Conservation (phyloP, 208 protist genomes). For the Crithidia expoeki region DNA sequence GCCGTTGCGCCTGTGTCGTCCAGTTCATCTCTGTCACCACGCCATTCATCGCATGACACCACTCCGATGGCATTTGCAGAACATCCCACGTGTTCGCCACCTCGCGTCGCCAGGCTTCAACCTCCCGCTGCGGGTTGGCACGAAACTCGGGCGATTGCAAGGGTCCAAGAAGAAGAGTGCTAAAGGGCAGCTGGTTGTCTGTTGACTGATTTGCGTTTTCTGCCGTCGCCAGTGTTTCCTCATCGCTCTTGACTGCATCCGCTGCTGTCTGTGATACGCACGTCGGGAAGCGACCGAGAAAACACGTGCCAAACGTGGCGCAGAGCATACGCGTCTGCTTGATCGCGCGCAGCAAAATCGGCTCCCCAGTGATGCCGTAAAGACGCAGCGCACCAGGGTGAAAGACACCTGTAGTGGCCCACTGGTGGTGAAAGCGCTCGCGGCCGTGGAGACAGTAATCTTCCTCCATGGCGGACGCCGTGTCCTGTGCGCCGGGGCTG, state of each 20-base stretch:
- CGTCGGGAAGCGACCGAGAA: conserved; percentile 21
- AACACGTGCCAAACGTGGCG: conserved; percentile 48
- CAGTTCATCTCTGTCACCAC: conserved; percentile 47
- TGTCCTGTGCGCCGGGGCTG: conserved; percentile 7
- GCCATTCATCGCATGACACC: conserved; percentile 50
- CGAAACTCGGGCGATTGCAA: conserved; percentile 2
- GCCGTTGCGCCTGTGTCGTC: conserved; percentile 25
- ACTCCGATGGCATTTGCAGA: conserved; percentile 53
- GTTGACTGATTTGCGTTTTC: background rate
- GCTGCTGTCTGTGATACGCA: background rate
- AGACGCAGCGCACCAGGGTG: conserved; percentile 37
- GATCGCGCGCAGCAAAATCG: conserved; percentile 37
- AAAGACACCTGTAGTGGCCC: conserved; percentile 39
- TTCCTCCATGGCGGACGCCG: conserved; percentile 34
- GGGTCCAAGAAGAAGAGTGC: conserved; percentile 23
- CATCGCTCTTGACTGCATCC: background rate
- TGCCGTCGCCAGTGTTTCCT: background rate
- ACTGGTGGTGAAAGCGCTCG: conserved; percentile 45
- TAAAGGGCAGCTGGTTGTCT: conserved; percentile 17
- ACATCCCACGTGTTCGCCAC: conserved; percentile 28
- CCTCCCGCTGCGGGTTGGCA: background rate
- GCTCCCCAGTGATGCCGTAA: conserved; percentile 57
- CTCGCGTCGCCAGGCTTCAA: conserved; percentile 15
- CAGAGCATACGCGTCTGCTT: conserved; percentile 36
- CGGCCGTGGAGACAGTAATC: conserved; percentile 51